Conservation (phyloP, 2,329 filamentous ascomycete species). For the Fonsecaea pedrosoi region DNA sequence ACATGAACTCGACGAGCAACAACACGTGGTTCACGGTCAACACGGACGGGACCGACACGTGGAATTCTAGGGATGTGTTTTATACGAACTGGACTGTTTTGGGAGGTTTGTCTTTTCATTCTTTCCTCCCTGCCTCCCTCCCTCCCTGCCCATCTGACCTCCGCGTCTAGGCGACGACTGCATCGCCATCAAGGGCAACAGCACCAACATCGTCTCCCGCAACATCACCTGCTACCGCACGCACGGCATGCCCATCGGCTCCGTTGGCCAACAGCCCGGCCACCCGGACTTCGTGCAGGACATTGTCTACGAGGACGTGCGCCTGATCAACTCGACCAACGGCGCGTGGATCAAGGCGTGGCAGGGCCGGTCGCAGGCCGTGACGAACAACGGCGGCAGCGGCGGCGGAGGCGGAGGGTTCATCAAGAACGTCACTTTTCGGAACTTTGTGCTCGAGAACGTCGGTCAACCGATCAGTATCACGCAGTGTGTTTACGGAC, state of each 20-base stretch:
- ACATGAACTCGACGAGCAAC: slow-evolving; percentile 63
- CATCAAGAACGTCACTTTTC: slow-evolving; percentile 72
- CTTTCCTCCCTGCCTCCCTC: background rate
- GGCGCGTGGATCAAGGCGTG: slow-evolving; percentile 77
- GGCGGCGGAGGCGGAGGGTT: slow-evolving; percentile 69
- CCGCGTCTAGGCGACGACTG: slow-evolving; percentile 71
- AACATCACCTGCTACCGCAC: slow-evolving; percentile 72
- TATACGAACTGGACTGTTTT: slow-evolving; percentile 70
- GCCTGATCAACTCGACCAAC: slow-evolving; percentile 66
- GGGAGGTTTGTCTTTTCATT: slow-evolving; percentile 8
- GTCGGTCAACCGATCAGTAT: slow-evolving; percentile 71
- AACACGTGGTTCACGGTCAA: slow-evolving; percentile 66
- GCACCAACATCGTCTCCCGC: slow-evolving; percentile 71
- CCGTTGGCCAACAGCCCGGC: slow-evolving; percentile 69
- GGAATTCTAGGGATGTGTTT: slow-evolving; percentile 66
- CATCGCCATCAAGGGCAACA: slow-evolving; percentile 77
- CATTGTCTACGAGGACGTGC: slow-evolving; percentile 68
- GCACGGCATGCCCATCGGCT: slow-evolving; percentile 76
- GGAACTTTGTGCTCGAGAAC: slow-evolving; percentile 65
- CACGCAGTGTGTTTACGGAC: slow-evolving; percentile 63
- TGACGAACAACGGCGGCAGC: slow-evolving; percentile 64
- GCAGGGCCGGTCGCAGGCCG: slow-evolving; percentile 63
- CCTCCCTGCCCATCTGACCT: background rate
- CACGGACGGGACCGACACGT: slow-evolving; percentile 64
- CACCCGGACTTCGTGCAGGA: slow-evolving; percentile 73